Base-by-base conservation (phyloP, 345 rosid species). In the Moricandia arvensis region DNA sequence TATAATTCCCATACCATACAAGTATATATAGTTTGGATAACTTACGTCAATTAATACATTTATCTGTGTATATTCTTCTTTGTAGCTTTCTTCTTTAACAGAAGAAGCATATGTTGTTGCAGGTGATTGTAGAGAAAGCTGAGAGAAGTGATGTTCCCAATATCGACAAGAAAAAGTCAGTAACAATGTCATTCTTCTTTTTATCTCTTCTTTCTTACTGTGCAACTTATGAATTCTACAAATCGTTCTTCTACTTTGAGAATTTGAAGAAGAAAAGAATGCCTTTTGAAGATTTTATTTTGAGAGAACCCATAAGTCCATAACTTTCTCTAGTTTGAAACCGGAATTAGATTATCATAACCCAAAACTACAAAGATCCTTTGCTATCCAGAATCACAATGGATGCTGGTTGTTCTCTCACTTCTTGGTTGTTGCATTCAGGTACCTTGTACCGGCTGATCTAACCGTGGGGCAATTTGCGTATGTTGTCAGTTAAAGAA, bases 61-160 rank as follows among this genome's bases (percentile, higher is more conserved):
- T 21, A 21, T 21, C 24, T 49, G 29, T 59, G 8, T 49, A 38
- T 38, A 33, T 33, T 33, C 4, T 1, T 43, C 51, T 62, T 8
- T 30, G 21, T 61, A 61, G 64, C 13, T 61, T 30, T 62, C 15
- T 1, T 29, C 61, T 29, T 41, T 43, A 33, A 45, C 31, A 55
- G 24, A 70, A 4, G 27, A 18, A 12, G 63, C 63, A 0, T 41
- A 49, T 69, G 47, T 54, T 69, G 24, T 21, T 21, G 38, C 72
- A 93, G 97, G 97, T 93, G 63, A 90, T 90, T 57, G 93, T 89
- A 60, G 97, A 90, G 85, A 92, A 83, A 81, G 93, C 86, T 8
- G 88, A 84, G 68, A 84, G 84, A 73, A 92, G 96, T 59, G 96
- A 88, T 80, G 87, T 90, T 54, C 93, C 93, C 0, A 60, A 69